Conservation (phyloP, 1,284 basidiomycete species). For the Hemileia vastatrix region DNA sequence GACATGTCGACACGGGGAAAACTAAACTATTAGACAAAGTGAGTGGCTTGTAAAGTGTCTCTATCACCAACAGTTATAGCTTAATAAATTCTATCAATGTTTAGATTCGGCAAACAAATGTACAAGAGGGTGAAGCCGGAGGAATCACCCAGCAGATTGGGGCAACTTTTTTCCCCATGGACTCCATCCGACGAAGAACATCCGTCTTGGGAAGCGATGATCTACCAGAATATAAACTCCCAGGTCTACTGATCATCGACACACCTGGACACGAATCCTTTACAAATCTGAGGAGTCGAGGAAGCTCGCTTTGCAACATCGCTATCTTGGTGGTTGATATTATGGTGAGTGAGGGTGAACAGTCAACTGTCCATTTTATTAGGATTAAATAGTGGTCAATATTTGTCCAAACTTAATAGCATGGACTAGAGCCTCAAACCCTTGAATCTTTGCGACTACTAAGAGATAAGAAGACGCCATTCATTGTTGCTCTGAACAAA, state of each 20-base stretch:
- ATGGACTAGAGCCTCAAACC: slow-evolving; percentile 95
- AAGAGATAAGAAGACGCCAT: slow-evolving; percentile 90
- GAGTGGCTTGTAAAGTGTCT: slow-evolving; percentile 20
- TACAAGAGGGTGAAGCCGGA: slow-evolving; percentile 98
- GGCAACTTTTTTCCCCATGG: slow-evolving; percentile 98
- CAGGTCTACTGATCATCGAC: slow-evolving; percentile 92
- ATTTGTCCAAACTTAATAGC: slow-evolving; percentile 49
- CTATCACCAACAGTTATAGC: not conserved
- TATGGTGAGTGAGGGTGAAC: slow-evolving; percentile 56
- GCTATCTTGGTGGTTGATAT: slow-evolving; percentile 99
- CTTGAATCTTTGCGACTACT: slow-evolving; percentile 89
- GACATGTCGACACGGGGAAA: slow-evolving; percentile 99
- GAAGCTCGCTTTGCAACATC: slow-evolving; percentile 97
- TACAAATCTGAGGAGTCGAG: slow-evolving; percentile 90
- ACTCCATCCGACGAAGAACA: slow-evolving; percentile 91
- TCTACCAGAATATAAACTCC: slow-evolving; percentile 85
- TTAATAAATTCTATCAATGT: not conserved
- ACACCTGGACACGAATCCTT: slow-evolving; percentile 99
- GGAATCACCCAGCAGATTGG: slow-evolving; percentile 99
- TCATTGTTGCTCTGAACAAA: slow-evolving; percentile 99
- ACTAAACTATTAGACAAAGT: slow-evolving; percentile 97
- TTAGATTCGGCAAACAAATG: slow-evolving; percentile 98
- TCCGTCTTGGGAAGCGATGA: slow-evolving; percentile 78
- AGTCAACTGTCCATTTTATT: not conserved
- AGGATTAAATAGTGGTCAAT: not conserved